Conservation (phyloP, 2,329 filamentous ascomycete genomes). For the Calcarisporium arbuscula region DNA sequence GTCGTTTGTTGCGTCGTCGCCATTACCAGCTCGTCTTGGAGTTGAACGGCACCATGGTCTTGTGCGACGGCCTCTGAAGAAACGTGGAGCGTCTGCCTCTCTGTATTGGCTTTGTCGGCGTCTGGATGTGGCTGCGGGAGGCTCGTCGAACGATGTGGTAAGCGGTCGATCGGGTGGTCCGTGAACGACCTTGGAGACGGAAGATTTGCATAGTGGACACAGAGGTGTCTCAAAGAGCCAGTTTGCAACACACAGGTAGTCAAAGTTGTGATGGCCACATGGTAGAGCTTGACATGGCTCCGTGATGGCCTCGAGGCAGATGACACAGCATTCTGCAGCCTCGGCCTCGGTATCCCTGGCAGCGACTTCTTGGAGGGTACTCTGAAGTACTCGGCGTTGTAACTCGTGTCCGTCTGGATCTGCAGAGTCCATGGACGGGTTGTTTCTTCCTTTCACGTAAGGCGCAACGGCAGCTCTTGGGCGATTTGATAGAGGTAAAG, state of each 20-base stretch:
- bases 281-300: slow-evolving; percentile 67
- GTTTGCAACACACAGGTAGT: slow-evolving; percentile 75
- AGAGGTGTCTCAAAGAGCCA: slow-evolving; percentile 69
- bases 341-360: slow-evolving; percentile 13
- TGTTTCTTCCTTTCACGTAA: too few relatives aligned
- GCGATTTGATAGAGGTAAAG: too few relatives aligned
- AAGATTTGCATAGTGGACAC: slow-evolving; percentile 72
- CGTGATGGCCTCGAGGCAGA: slow-evolving; percentile 73
- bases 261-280: slow-evolving; percentile 75
- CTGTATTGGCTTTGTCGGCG: slow-evolving; percentile 1
- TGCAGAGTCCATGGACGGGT: slow-evolving; percentile 16
- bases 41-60: slow-evolving; percentile 2
- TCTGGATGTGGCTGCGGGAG: slow-evolving; percentile 22
- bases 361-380: slow-evolving; percentile 37
- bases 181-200: slow-evolving; percentile 56
- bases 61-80: not conserved
- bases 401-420: slow-evolving; percentile 25
- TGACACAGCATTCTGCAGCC: slow-evolving; percentile 58
- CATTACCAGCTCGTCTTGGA: slow-evolving; percentile 2
- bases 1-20: not conserved
- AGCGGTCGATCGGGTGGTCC: slow-evolving; percentile 44
- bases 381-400: slow-evolving; percentile 35
- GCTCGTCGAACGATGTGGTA: slow-evolving; percentile 46
- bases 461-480: too few relatives aligned
- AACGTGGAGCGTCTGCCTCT: too few relatives aligned